These are phyloP conservation scores for Lenwebbia sp. DNA, from an alignment of 345 rosid species.

Conservation along the genomic window DNA sequence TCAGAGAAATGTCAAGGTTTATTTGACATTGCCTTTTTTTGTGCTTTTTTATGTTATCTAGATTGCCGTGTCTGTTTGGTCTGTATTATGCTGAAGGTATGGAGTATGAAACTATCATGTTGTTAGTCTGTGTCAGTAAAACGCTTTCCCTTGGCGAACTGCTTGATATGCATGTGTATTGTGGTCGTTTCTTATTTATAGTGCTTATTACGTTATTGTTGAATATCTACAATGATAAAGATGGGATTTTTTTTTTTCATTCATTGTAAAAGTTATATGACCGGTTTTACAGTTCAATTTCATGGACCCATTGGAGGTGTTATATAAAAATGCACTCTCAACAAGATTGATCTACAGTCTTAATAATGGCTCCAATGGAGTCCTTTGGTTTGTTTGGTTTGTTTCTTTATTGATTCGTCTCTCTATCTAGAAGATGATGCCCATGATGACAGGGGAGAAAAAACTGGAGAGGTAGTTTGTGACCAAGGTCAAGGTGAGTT, in stretches of 20 bases:
- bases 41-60: neutral
- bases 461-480: neutral
- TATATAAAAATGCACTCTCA: neutral
- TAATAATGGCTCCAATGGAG: neutral
- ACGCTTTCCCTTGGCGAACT: neutral
- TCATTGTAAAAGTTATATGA: neutral
- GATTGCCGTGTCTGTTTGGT: neutral
- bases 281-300: neutral
- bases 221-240: neutral
- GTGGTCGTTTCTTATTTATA: neutral
- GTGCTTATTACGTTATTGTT: neutral
- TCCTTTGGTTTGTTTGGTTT: neutral
- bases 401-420: neutral
- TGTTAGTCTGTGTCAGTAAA: neutral
- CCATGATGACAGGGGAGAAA: neutral
- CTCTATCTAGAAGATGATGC: neutral
- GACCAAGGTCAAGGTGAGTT: neutral
- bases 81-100: neutral
- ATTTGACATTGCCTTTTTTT: neutral
- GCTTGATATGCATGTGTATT: neutral
- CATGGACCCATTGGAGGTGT: neutral
- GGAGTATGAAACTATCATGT: neutral
- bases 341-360: neutral
- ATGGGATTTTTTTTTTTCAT: neutral
- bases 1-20: neutral